Percentiles rank a stretch among this genome's conserved stretches.
Conservation (phyloP, 1,139 yeast species). For the Geotrichum carabidarum region DNA sequence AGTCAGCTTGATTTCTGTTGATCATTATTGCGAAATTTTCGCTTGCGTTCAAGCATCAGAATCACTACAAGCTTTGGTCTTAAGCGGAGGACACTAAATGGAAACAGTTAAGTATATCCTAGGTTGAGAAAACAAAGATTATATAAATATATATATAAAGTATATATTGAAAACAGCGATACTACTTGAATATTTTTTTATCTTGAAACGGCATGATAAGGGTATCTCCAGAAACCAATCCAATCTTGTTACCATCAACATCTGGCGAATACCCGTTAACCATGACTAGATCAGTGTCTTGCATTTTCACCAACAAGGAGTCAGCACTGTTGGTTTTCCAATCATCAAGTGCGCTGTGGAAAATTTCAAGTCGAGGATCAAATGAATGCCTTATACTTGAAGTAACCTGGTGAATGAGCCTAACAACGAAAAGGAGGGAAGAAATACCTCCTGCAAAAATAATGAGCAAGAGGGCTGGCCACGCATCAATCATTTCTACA, state of each 20-base stretch:
- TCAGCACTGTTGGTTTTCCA: neutral
- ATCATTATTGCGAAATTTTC: too few relatives aligned
- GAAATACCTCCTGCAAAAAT: neutral
- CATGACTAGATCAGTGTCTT: slow-evolving; percentile 7
- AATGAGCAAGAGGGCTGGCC: slow-evolving; percentile 4
- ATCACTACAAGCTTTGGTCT: too few relatives aligned
- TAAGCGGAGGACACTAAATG: too few relatives aligned
- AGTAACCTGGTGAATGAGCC: neutral
- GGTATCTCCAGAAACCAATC: neutral
- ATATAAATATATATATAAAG: too few relatives aligned
- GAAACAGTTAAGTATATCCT: too few relatives aligned
- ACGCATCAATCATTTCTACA: slow-evolving; percentile 2
- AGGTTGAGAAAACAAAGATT: too few relatives aligned
- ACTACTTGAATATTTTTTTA: too few relatives aligned
- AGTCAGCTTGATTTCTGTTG: too few relatives aligned
- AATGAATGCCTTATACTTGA: neutral
- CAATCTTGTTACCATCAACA: slow-evolving; percentile 5
- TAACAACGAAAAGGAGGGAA: neutral
- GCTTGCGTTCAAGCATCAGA: too few relatives aligned
- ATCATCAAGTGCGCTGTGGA: slow-evolving; percentile 3
- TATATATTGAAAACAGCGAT: too few relatives aligned
- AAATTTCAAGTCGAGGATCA: slow-evolving; percentile 7
- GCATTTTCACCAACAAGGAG: slow-evolving; percentile 3
- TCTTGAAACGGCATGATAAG: neutral
- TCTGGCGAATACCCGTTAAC: slow-evolving; percentile 9